Percentiles rank a stretch among this genome's conserved stretches.
phyloP scores from a whole-genome alignment of 805 yeast genomes.

The Candida montana region DNA sequence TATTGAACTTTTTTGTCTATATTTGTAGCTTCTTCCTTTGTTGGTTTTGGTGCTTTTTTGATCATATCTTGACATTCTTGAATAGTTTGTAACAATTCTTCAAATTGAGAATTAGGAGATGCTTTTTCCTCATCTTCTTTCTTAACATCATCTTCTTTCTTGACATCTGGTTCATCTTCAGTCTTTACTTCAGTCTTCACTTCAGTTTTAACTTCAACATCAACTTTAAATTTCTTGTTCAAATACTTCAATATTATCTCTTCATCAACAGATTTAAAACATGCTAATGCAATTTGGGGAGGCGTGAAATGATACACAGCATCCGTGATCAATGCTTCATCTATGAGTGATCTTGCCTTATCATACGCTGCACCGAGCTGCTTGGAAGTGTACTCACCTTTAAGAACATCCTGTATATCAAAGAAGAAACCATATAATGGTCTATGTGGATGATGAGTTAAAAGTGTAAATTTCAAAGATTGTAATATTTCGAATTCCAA shows the following conservation, averaged over 20 bases:
- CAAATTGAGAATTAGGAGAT: slow-evolving; percentile 21
- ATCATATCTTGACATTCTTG: slow-evolving; percentile 43
- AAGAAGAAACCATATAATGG: slow-evolving; percentile 93
- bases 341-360: slow-evolving; percentile 56
- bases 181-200: slow-evolving; percentile 1
- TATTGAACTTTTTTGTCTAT: slow-evolving; percentile 63
- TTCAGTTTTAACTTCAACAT: slow-evolving; percentile 14
- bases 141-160: slow-evolving; percentile 11
- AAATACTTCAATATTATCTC: slow-evolving; percentile 63
- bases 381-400: slow-evolving; percentile 39
- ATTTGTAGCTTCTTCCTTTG: slow-evolving; percentile 54
- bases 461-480: slow-evolving; percentile 69
- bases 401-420: slow-evolving; percentile 67
- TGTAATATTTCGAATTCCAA: slow-evolving; percentile 76
- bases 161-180: slow-evolving; percentile 3
- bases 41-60: slow-evolving; percentile 37
- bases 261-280: slow-evolving; percentile 63
- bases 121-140: slow-evolving; percentile 7
- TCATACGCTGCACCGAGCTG: slow-evolving; percentile 68
- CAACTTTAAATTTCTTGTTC: slow-evolving; percentile 46
- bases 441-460: slow-evolving; percentile 83
- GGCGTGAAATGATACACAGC: slow-evolving; percentile 79
- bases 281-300: slow-evolving; percentile 91
- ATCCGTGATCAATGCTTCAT: slow-evolving; percentile 71
- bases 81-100: slow-evolving; percentile 41